Conservation (phyloP, 371 early-diverging fungal species). For the Mucor saturninus region DNA sequence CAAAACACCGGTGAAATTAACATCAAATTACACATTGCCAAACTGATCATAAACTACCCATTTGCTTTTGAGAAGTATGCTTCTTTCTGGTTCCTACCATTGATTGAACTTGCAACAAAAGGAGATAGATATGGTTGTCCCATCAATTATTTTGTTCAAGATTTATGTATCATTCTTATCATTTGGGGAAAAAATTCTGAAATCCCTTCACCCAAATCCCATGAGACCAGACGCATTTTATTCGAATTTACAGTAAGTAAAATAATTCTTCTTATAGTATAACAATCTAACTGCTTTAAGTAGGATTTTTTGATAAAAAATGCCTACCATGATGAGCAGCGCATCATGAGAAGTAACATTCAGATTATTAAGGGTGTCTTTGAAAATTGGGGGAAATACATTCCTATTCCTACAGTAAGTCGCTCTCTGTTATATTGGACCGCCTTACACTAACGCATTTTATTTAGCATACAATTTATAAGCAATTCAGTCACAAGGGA, state of each 20-base stretch:
- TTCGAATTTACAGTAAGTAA: slow-evolving; percentile 45
- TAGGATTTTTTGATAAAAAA: slow-evolving; percentile 60
- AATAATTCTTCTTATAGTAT: background rate
- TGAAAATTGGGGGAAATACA: slow-evolving; percentile 60
- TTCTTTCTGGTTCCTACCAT: slow-evolving; percentile 58
- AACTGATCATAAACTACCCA: slow-evolving; percentile 63
- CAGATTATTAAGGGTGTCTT: slow-evolving; percentile 61
- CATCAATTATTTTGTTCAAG: slow-evolving; percentile 74
- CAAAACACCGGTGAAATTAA: slow-evolving; percentile 43
- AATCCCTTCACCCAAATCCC: slow-evolving; percentile 19
- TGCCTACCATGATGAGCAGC: slow-evolving; percentile 48
- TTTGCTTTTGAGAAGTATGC: slow-evolving; percentile 67
- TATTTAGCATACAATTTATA: slow-evolving; percentile 48
- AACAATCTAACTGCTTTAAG: background rate
- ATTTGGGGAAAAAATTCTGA: slow-evolving; percentile 58
- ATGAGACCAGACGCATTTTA: slow-evolving; percentile 46
- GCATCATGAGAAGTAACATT: slow-evolving; percentile 55
- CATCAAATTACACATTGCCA: slow-evolving; percentile 62
- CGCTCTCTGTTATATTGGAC: background rate
- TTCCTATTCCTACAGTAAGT: slow-evolving; percentile 69
- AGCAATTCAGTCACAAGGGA: slow-evolving; percentile 39
- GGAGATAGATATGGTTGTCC: slow-evolving; percentile 64
- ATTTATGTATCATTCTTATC: slow-evolving; percentile 60
- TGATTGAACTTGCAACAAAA: slow-evolving; percentile 59
- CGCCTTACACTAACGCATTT: too few species aligned